phyloP scores from a whole-genome alignment of 148 eudicot genomes.

The Gaultheria prostrata region DNA sequence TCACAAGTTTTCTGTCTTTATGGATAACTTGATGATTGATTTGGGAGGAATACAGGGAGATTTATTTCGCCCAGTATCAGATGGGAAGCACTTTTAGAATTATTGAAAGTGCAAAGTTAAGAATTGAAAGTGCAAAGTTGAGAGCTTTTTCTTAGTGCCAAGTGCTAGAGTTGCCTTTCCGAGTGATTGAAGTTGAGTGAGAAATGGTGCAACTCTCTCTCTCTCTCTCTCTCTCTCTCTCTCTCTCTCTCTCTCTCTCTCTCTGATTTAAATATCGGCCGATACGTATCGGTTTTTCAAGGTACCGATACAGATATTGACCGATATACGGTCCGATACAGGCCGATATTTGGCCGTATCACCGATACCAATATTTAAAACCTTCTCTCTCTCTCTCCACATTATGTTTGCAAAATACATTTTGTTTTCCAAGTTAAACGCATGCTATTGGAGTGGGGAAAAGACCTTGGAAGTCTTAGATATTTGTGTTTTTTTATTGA shows the following conservation, averaged over 20 bases:
- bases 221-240: conserved; percentile 8
- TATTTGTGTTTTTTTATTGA: conserved; percentile 14
- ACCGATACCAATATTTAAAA: too few relatives aligned
- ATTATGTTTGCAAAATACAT: background rate
- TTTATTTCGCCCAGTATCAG: background rate
- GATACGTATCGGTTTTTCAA: too few relatives aligned
- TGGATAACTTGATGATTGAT: background rate
- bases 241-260: conserved; percentile 1
- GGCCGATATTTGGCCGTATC: too few relatives aligned
- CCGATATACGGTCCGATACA: too few relatives aligned
- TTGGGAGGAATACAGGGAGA: background rate
- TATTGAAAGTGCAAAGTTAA: conserved; percentile 27
- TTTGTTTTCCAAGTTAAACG: background rate
- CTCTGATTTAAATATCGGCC: too few relatives aligned
- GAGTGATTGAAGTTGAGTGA: conserved; percentile 1
- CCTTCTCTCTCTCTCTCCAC: background rate
- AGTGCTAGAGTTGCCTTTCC: conserved; percentile 19
- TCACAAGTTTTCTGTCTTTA: background rate
- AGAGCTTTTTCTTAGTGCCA: conserved; percentile 23
- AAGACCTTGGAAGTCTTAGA: background rate
- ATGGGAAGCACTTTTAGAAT: conserved; percentile 27
- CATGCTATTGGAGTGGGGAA: conserved; percentile 1
- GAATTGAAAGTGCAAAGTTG: conserved; percentile 28
- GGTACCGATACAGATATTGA: too few relatives aligned
- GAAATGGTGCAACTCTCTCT: background rate